Evolutionary conservation across 2,329 filamentous ascomycete genomes (phyloP).

Genomic region (Podosphaera fusca): DNA sequence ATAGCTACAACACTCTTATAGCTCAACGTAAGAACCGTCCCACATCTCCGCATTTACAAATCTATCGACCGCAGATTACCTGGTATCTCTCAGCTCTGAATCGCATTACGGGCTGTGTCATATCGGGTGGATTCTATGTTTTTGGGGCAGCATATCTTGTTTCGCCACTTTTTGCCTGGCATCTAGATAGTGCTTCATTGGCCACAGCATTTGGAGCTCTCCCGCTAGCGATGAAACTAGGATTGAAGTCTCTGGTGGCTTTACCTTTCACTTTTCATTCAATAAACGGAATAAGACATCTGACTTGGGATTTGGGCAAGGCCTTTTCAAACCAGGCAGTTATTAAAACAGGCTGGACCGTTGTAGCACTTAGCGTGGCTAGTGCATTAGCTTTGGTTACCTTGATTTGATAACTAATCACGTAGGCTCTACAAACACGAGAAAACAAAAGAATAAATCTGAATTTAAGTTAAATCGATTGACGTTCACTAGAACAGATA

Average conservation of each 20-base stretch:
- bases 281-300: conserved; percentile 48
- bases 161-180: conserved; percentile 40
- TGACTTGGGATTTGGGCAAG: conserved; percentile 44
- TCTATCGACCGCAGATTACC: conserved; percentile 50
- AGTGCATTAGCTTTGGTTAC: conserved; percentile 19
- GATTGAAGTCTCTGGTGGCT: conserved; percentile 33
- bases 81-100: conserved; percentile 37
- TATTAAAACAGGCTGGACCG: conserved; percentile 39
- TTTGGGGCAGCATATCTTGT: conserved; percentile 44
- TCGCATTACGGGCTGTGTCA: conserved; percentile 37
- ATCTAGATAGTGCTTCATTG: conserved; percentile 39
- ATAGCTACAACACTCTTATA: conserved; percentile 33
- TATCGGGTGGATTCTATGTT: conserved; percentile 41
- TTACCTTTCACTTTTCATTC: conserved; percentile 45
- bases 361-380: conserved; percentile 30
- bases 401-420: conserved; percentile 6
- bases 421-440: conserved; percentile 15
- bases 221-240: conserved; percentile 33
- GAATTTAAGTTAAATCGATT: too few species aligned
- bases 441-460: neutral
- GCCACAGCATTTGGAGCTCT: conserved; percentile 40
- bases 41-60: conserved; percentile 42
- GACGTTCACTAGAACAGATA: too few species aligned
- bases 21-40: conserved; percentile 45
- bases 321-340: conserved; percentile 41